Base-by-base conservation (phyloP, 441 rosid species). In the Sinapis alba region DNA sequence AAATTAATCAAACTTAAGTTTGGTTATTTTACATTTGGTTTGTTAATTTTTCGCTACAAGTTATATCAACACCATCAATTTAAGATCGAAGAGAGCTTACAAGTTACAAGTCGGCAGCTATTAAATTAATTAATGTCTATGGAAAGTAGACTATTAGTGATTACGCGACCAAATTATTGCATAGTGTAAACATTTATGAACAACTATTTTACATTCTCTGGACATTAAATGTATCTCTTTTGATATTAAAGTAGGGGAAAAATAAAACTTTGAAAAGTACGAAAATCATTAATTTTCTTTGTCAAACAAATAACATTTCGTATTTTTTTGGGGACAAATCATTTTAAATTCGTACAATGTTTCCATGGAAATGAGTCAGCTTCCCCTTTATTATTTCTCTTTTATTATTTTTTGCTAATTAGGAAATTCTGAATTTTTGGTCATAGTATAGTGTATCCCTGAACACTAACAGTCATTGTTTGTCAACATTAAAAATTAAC, bases 341-440 rank as follows among this genome's bases (percentile, higher is more conserved):
- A 45, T 69, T 76, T 38, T 41, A 36, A 50, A 62, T 51, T 69
- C 58, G 79, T 62, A 76, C 75, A 38, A 70, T 69, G 60, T 60
- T 76, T 76, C 69, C 74, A 41, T 28, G 70, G 70, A 69, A 76
- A 76, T 76, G 79, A 76, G 74, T 76, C 65, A 9, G 69, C 70
- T 20, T 53, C 70, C 18, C 19, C 15, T 45, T 16, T 6, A 13
- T 45, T 26, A 16, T 67, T 57, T 45, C 2, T 28, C 9, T 30
- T 28, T 47, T 0, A 32, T 3, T n/a, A n/a, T 4, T 16, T 62
- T 62, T 38, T 30, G 16, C 54, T 13, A 26, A 27, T 27, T 27
- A 6, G 23, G 24, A 68, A 51, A 32, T 20, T 47, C 19, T 30
- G 18, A 63, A 30, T 21, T 23, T 15, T 45, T 15, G 19, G 19